phyloP scores from a whole-genome alignment of 257 asterid species.

The Solanum ossicruentum region DNA sequence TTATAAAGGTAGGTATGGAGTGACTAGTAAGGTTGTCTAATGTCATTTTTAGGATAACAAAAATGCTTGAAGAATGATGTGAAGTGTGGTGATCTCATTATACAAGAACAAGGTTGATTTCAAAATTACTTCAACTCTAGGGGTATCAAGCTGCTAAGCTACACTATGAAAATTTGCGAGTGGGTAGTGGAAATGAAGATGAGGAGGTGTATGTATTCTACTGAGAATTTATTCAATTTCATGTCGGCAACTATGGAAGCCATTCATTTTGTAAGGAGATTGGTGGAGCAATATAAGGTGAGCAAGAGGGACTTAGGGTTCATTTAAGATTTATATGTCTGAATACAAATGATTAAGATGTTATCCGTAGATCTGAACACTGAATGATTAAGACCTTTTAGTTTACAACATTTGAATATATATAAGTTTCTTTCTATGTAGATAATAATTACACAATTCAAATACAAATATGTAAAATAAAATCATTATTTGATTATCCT shows the following conservation, averaged over 20 bases:
- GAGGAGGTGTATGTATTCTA: not conserved
- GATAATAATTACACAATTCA: not conserved
- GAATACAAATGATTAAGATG: not conserved
- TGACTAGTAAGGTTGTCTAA: not conserved
- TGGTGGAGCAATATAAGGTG: not conserved
- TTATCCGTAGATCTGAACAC: not conserved
- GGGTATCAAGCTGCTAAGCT: not conserved
- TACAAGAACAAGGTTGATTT: not conserved
- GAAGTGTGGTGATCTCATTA: not conserved
- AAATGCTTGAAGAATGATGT: not conserved
- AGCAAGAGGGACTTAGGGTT: not conserved
- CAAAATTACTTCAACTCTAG: not conserved
- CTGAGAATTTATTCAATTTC: not conserved
- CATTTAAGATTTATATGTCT: not conserved
- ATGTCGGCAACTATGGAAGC: not conserved
- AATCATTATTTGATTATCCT: not conserved
- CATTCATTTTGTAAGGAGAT: not conserved
- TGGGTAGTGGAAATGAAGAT: not conserved
- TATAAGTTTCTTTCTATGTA: not conserved
- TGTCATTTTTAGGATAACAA: not conserved
- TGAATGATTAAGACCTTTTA: not conserved
- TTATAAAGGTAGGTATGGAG: too few species aligned
- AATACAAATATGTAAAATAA: not conserved
- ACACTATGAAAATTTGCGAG: not conserved
- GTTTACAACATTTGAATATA: not conserved